Evolutionary conservation across 805 yeast genomes (phyloP).

Genomic region (Alloascoidea africana): DNA sequence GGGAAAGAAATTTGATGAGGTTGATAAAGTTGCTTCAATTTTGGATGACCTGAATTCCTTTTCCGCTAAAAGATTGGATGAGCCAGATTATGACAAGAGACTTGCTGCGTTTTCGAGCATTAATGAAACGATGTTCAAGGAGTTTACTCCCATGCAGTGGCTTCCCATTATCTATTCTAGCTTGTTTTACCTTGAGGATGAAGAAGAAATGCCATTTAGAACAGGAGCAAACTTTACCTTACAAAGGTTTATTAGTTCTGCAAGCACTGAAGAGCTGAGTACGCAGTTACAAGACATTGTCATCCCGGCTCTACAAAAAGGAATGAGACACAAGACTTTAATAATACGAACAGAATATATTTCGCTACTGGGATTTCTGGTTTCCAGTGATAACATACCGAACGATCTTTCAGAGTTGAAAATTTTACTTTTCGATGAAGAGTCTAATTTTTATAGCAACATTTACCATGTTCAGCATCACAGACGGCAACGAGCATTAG

Average conservation of each 20-base stretch:
- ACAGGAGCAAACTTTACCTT: conserved; percentile 57
- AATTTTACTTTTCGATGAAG: conserved; percentile 55
- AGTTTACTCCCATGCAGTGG: conserved; percentile 51
- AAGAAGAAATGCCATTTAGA: conserved; percentile 67
- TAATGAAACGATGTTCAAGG: conserved; percentile 35
- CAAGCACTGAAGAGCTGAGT: not conserved
- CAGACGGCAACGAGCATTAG: conserved; percentile 74
- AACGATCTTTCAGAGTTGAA: conserved; percentile 53
- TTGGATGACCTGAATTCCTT: conserved; percentile 57
- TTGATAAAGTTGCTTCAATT: conserved; percentile 32
- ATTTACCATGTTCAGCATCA: conserved; percentile 73
- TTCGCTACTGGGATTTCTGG: conserved; percentile 46
- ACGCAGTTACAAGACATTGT: conserved; percentile 32
- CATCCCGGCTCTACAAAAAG: conserved; percentile 50
- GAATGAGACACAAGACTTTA: conserved; percentile 47
- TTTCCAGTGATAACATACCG: conserved; percentile 24
- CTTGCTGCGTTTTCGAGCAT: conserved; percentile 50
- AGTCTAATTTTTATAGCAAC: conserved; percentile 66
- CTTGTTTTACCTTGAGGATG: conserved; percentile 60
- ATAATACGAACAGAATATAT: conserved; percentile 61
- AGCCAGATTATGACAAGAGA: conserved; percentile 67
- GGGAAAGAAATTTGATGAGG: conserved; percentile 32
- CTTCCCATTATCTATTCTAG: conserved; percentile 55
- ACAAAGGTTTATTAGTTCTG: conserved; percentile 27
- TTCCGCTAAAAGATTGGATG: conserved; percentile 44